phyloP scores from a whole-genome alignment of 306 rosid species.

The Vigna reflexopilosa region DNA sequence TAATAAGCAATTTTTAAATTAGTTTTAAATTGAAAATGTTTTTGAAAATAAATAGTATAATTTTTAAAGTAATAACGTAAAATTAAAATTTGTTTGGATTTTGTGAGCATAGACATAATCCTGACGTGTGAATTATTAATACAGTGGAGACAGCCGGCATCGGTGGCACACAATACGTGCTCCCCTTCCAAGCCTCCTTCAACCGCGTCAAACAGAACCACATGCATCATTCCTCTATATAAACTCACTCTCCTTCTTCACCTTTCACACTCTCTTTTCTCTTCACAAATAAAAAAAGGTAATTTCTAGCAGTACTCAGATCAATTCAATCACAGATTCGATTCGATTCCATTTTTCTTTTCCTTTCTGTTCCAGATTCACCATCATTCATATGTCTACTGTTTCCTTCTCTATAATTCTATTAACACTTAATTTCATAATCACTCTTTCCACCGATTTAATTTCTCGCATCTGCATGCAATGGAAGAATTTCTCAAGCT shows the following conservation, averaged over 20 bases:
- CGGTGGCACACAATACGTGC: slow-evolving; percentile 34
- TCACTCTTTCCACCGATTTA: not conserved
- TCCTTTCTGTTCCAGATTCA: slow-evolving; percentile 32
- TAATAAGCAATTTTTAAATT: no score
- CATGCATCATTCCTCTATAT: not conserved
- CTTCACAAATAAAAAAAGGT: slow-evolving; percentile 8
- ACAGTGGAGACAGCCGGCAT: slow-evolving; percentile 6
- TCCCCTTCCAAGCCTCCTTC: not conserved
- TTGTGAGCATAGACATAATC: no score
- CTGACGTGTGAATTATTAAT: not conserved
- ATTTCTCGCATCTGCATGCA: not conserved
- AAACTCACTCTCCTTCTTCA: not conserved
- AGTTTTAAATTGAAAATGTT: no score
- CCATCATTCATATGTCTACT: not conserved
- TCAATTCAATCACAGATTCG: not conserved
- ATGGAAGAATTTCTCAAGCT: not conserved
- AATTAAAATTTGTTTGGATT: no score
- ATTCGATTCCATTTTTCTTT: not conserved
- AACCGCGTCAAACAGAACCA: not conserved
- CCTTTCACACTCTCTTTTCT: not conserved
- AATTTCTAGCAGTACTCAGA: slow-evolving; percentile 28
- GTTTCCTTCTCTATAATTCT: not conserved
- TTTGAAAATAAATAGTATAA: no score
- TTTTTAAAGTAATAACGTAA: no score
- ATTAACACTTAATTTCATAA: no score